Evolutionary conservation across 495 filamentous ascomycete species (phyloP), one percentile per base, ranked within the genome.

Genomic region (Bacidia gigantensis): DNA sequence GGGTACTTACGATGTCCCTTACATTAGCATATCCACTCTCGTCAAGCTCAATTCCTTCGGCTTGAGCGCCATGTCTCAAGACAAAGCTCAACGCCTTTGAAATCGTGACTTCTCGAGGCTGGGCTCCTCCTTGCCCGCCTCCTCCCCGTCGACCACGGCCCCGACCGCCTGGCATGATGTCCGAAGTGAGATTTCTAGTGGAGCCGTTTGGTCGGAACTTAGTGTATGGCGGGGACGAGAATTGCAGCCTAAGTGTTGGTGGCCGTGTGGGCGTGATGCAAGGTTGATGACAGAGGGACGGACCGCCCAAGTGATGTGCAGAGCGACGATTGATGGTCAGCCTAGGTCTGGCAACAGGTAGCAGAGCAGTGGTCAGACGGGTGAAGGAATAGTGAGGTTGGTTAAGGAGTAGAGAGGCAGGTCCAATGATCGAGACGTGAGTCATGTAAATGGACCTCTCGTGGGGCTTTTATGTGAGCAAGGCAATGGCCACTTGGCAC

Each of bases 21-120:
- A 95, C 73, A 57, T 78, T 81, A 12, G 83, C 86, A 62, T 83
- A 98, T 3, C 93, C 92, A 56, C 87, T 82, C 3, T 64, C 67
- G 58, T 88, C 83, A 21, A 97, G 72, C 58, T 70, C 73, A 45
- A 98, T 64, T 0, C 87, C 85, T 59, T 87, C 87, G 50, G 78
- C 79, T 56, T 78, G 72, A 3, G 93, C 92, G 44, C 82, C 86
- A 65, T 98, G 92, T 21, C 92, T 75, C 17, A 98, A 73, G 0
- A 95, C 69, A 57, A 73, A 78, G 52, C 80, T 86, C 49, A 97
- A 64, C 23, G 87, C 83, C 62, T 88, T 93, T 7, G 87, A 95
- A 45, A 96, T 72, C 26, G 71, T 70, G 9, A 84, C 73, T 40
- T 84, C 77, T 26, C 86, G 68, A 23, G 65, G 42, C 3, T 43